Evolutionary conservation across 2,329 filamentous ascomycete genomes (phyloP).

Genomic region (Diaporthe capsici): DNA sequence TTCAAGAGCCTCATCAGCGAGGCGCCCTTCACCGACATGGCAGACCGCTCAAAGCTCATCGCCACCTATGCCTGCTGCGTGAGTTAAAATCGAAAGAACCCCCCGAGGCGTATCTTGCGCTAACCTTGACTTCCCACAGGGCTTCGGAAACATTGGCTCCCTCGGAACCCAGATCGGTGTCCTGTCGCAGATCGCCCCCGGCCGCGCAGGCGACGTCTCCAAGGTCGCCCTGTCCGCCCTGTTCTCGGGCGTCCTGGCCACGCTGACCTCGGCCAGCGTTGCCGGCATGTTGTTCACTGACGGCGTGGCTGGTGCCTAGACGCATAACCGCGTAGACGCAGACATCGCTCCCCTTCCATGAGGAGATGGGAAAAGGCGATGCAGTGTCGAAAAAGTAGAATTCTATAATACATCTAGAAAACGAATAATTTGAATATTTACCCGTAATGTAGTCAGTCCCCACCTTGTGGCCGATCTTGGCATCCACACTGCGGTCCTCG

Average conservation of each 20-base stretch:
- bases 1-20: slow-evolving; percentile 69
- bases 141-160: slow-evolving; percentile 88
- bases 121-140: slow-evolving; percentile 53
- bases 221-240: slow-evolving; percentile 83
- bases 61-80: slow-evolving; percentile 87
- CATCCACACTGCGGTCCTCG: neutral
- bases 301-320: slow-evolving; percentile 38
- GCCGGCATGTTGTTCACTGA: slow-evolving; percentile 81
- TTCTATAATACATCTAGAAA: slow-evolving; percentile 11
- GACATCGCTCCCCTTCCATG: neutral
- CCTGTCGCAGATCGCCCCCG: slow-evolving; percentile 83
- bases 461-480: neutral
- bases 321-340: neutral
- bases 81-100: slow-evolving; percentile 53
- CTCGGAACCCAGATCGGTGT: slow-evolving; percentile 93
- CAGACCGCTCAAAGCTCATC: slow-evolving; percentile 81
- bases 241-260: slow-evolving; percentile 82
- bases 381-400: neutral
- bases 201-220: slow-evolving; percentile 81
- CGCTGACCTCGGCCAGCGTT: slow-evolving; percentile 82
- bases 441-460: too few species aligned
- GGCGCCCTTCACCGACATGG: slow-evolving; percentile 69
- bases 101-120: neutral
- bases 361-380: too few species aligned
- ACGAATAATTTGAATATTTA: slow-evolving; percentile 5